These are phyloP conservation scores for Gaertneriomyces sp. DNA, from an alignment of 192 early-diverging fungal genomes.

Conservation along the genomic window DNA sequence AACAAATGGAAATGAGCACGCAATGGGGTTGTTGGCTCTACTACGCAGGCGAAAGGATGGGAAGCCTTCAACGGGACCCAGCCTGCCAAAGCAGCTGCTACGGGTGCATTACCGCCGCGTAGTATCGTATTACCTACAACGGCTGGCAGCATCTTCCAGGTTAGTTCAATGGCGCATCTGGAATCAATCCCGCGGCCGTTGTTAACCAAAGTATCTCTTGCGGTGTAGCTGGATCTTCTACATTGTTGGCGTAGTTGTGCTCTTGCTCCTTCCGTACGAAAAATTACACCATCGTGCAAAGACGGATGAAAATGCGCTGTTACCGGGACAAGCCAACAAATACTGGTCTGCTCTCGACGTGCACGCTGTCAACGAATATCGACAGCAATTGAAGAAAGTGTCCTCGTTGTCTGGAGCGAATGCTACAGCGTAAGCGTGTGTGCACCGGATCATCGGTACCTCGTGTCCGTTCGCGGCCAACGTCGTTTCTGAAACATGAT, in stretches of 20 bases:
- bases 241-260: constrained; percentile 24
- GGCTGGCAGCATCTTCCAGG: background rate
- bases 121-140: background rate
- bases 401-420: background rate
- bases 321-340: constrained; percentile 40
- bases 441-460: constrained; percentile 2
- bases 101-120: too few species aligned
- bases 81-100: too few species aligned
- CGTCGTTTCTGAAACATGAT: background rate
- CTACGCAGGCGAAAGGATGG: too few species aligned
- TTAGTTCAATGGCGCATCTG: background rate
- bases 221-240: constrained; percentile 35
- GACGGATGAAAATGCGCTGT: constrained; percentile 48
- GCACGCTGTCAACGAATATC: constrained; percentile 6
- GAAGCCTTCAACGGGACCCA: too few species aligned
- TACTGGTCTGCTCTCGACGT: constrained; percentile 19
- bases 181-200: background rate
- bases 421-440: constrained; percentile 4
- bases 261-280: constrained; percentile 29
- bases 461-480: background rate
- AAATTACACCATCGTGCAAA: constrained; percentile 26
- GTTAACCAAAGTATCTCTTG: background rate
- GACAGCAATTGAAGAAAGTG: background rate
- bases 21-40: too few species aligned
- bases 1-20: too few species aligned